Evolutionary conservation across 306 rosid genomes (phyloP), one percentile per base, ranked within the genome.

Genomic region (Ceratonia siliqua): DNA sequence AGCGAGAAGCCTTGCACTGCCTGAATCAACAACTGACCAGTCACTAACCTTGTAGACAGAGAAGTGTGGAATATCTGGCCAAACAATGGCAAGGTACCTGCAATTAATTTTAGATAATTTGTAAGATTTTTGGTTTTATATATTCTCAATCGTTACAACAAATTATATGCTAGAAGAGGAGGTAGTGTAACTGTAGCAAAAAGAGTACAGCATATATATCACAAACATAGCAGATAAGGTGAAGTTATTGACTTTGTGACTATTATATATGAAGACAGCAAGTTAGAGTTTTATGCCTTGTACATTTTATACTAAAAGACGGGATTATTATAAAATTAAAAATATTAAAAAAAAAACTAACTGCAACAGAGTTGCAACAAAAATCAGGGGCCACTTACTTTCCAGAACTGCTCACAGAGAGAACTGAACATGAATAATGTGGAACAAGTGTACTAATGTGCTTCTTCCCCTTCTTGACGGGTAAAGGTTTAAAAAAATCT

Each of bases 391-490:
- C 69, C 79, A 88, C 99, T 88, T 89, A 95, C 99, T 95, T 95
- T 83, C 98, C 99, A 2, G 99, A 95, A 85, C 93, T 89, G 94
- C 99, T 95, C 52, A 92, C 85, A 76, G 99, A 95, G 76, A 95
- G 97, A 75, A 95, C 90, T 5, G 99, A 95, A 80, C 92, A 85
- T 12, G 99, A 92, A 87, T 95, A 98, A 76, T 95, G 98, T n/a
- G 98, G 98, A 87, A 92, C 98, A 52, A 98, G 98, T 41, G 90
- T 92, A 77, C 94, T 92, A 71, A 95, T 92, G 82, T 90, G 97
- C 85, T 95, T 95, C 81, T 87, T 95, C 62, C 81, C 85, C 85
- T 92, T 98, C 87, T 95, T 95, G 85, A 95, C 90, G 32, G 92
- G 90, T 79, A 95, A 83, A 13, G 87, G 86, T 73, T 95, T 98